Base-by-base conservation (phyloP, 768 basidiomycete species). In the Sporobolomyces phaffii region DNA sequence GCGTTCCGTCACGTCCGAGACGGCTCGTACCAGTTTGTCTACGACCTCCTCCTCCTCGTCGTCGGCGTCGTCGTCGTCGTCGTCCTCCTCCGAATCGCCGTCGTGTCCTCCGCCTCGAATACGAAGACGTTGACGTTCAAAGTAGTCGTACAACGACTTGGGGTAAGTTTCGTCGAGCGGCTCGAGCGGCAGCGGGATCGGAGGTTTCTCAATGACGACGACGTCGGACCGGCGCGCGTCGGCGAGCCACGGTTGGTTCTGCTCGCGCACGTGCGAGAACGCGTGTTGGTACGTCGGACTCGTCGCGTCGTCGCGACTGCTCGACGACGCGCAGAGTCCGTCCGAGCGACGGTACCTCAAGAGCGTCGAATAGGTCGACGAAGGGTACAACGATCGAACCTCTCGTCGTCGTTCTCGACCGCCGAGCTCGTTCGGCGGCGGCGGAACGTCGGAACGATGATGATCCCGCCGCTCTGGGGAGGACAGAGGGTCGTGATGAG, bases 301-400 rank as follows among this genome's bases (percentile, higher is more conserved):
- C 49, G 65, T 11, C 61, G 47, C 6, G 49, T 33, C 28, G 61
- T 31, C 11, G n/a, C n/a, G n/a, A n/a, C n/a, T n/a, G n/a, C n/a
- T n/a, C n/a, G n/a, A n/a, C n/a, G 65, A 22, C 14, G 69, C 56
- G 36, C 63, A 58, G 44, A 75, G 68, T 5, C 69, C 70, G 50
- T 75, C 74, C 18, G 69, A 63, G 38, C 74, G 67, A 4, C 73
- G 65, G 47, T 75, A 75, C 18, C 74, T 69, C 17, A 75, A 64
- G 24, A 74, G 57, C 26, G 74, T 73, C 31, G 64, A 69, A 41
- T 54, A 62, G 10, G 71, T 58, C 20, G 51, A 24, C 6, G 69
- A 66, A 5, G 52, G 61, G 28, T 62, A 43, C 5, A 44, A 22
- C n/a, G n/a, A n/a, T n/a, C n/a, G n/a, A n/a, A n/a, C n/a, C n/a